These are phyloP conservation scores for Dactylella cylindrospora DNA, from an alignment of 2,329 filamentous ascomycete genomes.

Conservation along the genomic window DNA sequence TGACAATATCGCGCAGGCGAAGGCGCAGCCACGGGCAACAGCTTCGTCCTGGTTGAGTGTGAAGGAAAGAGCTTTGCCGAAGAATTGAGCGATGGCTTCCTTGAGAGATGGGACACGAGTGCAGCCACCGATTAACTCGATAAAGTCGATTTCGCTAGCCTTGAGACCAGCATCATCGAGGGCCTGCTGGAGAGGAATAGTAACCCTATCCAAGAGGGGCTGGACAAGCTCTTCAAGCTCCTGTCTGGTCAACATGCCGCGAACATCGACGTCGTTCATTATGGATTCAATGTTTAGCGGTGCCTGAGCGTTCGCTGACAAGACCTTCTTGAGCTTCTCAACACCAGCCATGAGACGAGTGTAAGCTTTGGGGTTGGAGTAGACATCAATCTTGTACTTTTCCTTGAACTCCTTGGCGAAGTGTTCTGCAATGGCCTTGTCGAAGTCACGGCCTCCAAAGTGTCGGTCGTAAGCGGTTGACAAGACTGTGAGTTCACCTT, in stretches of 20 bases:
- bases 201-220: slow-evolving; percentile 74
- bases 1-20: slow-evolving; percentile 95
- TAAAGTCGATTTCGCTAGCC: slow-evolving; percentile 84
- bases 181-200: slow-evolving; percentile 79
- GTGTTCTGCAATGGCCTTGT: slow-evolving; percentile 91
- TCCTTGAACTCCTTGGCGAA: slow-evolving; percentile 94
- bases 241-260: slow-evolving; percentile 83
- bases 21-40: slow-evolving; percentile 90
- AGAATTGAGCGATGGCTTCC: slow-evolving; percentile 84
- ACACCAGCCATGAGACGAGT: slow-evolving; percentile 83
- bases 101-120: slow-evolving; percentile 93
- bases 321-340: slow-evolving; percentile 97
- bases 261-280: slow-evolving; percentile 96
- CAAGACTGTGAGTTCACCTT: slow-evolving; percentile 94
- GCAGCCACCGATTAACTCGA: slow-evolving; percentile 93
- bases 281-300: slow-evolving; percentile 96
- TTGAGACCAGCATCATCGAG: slow-evolving; percentile 90
- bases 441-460: slow-evolving; percentile 96
- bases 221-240: slow-evolving; percentile 89
- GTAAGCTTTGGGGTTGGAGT: slow-evolving; percentile 82
- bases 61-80: slow-evolving; percentile 88
- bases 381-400: slow-evolving; percentile 97
- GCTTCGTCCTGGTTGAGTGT: slow-evolving; percentile 98
- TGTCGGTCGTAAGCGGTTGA: slow-evolving; percentile 89
- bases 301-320: slow-evolving; percentile 90